These are phyloP conservation scores for Alternaria dauci DNA, from an alignment of 2,329 filamentous ascomycete species.

Conservation along the genomic window DNA sequence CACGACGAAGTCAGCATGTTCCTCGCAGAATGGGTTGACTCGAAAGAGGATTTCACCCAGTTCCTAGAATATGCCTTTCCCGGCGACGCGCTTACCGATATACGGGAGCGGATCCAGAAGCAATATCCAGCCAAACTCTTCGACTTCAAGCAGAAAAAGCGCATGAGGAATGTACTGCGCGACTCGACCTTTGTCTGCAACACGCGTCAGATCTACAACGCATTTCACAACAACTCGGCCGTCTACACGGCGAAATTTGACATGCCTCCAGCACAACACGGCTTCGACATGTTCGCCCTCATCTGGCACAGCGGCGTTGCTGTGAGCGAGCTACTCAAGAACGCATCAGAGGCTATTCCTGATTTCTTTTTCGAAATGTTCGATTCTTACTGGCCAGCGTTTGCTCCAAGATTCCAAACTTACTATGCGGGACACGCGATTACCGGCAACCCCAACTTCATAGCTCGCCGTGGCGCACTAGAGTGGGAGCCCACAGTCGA, in stretches of 20 bases:
- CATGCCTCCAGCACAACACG: neutral
- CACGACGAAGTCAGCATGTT: neutral
- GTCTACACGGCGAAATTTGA: neutral
- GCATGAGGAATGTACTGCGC: neutral
- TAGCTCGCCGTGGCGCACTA: rapidly evolving
- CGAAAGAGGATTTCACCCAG: neutral
- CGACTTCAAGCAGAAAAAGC: neutral
- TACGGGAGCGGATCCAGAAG: neutral
- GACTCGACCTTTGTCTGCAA: neutral
- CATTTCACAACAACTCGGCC: neutral
- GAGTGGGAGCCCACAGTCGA: neutral
- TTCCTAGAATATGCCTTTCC: neutral
- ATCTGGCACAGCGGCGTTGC: neutral
- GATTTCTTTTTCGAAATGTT: neutral
- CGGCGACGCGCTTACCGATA: neutral
- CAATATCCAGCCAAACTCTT: neutral
- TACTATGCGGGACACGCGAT: neutral
- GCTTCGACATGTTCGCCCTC: neutral
- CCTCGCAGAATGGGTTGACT: neutral
- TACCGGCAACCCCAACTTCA: neutral
- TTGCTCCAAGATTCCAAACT: rapidly evolving
- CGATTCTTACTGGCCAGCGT: rapidly evolving
- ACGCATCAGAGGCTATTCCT: neutral
- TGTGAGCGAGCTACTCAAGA: neutral
- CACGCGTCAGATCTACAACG: neutral